Evolutionary conservation across 1,284 basidiomycete genomes (phyloP).

Genomic region (Earliella scabrosa): DNA sequence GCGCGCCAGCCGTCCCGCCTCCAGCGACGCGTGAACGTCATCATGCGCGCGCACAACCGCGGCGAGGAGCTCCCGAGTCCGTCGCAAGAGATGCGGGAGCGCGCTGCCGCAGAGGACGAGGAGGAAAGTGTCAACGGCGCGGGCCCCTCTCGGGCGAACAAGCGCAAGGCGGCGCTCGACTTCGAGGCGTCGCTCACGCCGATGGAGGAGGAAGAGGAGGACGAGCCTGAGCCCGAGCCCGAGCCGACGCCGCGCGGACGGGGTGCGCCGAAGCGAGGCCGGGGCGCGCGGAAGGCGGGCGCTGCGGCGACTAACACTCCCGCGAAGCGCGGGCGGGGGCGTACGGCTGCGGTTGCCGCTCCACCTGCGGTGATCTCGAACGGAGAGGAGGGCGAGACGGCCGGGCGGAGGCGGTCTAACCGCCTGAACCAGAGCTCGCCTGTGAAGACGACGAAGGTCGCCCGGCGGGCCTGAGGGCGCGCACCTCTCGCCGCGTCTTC

Average conservation of each 20-base stretch:
- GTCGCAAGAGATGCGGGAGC: conserved; percentile 21
- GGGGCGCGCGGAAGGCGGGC: conserved; percentile 14
- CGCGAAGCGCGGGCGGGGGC: conserved; percentile 11
- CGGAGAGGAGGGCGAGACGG: conserved; percentile 8
- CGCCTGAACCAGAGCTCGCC: conserved; percentile 9
- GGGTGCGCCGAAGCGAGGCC: conserved; percentile 5
- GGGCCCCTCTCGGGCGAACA: conserved; percentile 17
- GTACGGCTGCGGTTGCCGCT: neutral
- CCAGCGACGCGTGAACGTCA: conserved; percentile 52
- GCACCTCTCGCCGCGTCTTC: conserved; percentile 3
- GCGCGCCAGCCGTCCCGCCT: conserved; percentile 38
- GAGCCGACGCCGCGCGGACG: neutral
- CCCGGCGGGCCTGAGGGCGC: conserved; percentile 9
- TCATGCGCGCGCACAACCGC: conserved; percentile 43
- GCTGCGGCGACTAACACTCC: conserved; percentile 6
- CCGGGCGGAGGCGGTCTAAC: conserved; percentile 14
- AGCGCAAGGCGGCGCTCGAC: conserved; percentile 29
- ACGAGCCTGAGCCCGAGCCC: neutral
- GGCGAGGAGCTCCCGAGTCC: conserved; percentile 19
- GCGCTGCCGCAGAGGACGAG: conserved; percentile 12
- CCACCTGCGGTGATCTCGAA: neutral
- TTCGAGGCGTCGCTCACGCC: conserved; percentile 28
- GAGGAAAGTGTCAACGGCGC: conserved; percentile 7
- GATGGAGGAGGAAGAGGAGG: conserved; percentile 25
- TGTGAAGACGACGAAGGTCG: conserved; percentile 5